Conservation (phyloP, 2,329 filamentous ascomycete genomes). For the Cryphonectria carpinicola region DNA sequence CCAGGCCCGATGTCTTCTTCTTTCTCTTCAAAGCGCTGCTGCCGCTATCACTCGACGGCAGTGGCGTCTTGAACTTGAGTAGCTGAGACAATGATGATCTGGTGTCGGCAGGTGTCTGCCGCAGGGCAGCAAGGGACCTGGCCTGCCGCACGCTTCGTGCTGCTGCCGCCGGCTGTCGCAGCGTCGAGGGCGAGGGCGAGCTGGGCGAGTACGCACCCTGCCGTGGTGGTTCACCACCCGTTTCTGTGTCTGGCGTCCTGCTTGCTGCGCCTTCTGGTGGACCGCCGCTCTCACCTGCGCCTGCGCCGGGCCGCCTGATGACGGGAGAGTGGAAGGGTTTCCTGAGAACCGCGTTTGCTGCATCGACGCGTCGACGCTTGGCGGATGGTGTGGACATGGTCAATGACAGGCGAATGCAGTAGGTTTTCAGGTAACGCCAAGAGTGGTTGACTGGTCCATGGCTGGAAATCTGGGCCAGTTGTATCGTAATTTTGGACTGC, state of each 20-base stretch:
- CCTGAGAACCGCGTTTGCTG: constrained; percentile 60
- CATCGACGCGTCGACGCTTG: constrained; percentile 67
- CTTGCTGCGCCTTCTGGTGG: constrained; percentile 1
- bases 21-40: not conserved
- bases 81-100: not conserved
- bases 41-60: not conserved
- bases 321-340: constrained; percentile 74
- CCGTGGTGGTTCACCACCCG: not conserved
- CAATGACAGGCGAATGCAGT: constrained; percentile 26
- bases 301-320: constrained; percentile 29
- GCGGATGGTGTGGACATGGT: constrained; percentile 45
- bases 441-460: not conserved
- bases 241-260: constrained; percentile 6
- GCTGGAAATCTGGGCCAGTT: not conserved
- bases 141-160: not conserved
- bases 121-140: not conserved
- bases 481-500: not conserved
- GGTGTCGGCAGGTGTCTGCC: not conserved
- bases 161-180: not conserved
- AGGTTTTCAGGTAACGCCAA: not conserved
- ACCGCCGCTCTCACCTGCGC: not conserved
- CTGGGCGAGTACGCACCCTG: constrained; percentile 12
- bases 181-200: constrained; percentile 23
- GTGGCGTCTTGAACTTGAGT: not conserved
- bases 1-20: not conserved